Evolutionary conservation across 2,329 filamentous ascomycete genomes (phyloP).

Genomic region (Tolypocladium pustulatum): DNA sequence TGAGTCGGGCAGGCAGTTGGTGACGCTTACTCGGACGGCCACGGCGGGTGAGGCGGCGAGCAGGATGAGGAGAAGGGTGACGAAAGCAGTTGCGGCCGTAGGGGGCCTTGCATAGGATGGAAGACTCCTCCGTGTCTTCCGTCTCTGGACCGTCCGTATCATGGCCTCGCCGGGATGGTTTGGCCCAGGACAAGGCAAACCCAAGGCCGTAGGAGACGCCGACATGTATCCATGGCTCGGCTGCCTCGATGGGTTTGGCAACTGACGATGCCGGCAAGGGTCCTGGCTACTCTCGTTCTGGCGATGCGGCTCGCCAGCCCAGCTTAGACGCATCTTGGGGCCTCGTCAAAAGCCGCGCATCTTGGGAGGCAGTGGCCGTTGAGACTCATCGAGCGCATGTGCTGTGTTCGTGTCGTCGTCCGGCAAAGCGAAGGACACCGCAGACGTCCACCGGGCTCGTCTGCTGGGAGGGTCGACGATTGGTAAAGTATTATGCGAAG

Average conservation of each 20-base stretch:
- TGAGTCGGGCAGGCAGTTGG: constrained; percentile 67
- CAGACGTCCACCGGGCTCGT: neutral
- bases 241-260: neutral
- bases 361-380: constrained; percentile 3
- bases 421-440: neutral
- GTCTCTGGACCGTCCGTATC: neutral
- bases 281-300: neutral
- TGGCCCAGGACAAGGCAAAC: neutral
- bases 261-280: neutral
- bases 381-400: neutral
- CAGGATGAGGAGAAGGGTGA: constrained; percentile 26
- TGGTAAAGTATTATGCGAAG: neutral
- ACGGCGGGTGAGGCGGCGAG: constrained; percentile 30
- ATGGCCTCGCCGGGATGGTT: neutral
- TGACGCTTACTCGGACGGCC: constrained; percentile 64
- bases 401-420: neutral
- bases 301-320: constrained; percentile 5
- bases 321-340: constrained; percentile 5
- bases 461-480: neutral
- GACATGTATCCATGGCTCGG: neutral
- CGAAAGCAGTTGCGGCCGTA: constrained; percentile 15
- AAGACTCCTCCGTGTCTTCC: neutral
- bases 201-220: neutral
- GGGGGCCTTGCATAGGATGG: neutral
- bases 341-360: constrained; percentile 12